Base-by-base conservation (phyloP, 1,139 yeast species). In the Meyerozyma athensensis region DNA sequence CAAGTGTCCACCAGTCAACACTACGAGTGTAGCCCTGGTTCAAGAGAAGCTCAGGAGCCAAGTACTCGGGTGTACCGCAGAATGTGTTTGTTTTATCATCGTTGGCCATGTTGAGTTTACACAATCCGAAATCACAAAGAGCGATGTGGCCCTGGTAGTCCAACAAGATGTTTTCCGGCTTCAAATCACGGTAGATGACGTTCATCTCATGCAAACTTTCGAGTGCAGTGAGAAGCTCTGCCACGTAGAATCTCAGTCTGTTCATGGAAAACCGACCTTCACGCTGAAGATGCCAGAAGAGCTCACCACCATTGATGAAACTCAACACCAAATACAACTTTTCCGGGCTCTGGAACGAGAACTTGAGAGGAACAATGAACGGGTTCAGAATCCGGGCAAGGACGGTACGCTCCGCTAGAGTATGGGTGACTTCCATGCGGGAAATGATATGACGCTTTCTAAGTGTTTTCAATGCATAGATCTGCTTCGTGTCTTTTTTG, bases 61-160 rank as follows among this genome's bases (percentile, higher is more conserved):
- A 70, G 61, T 92, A 92, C 17, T 90, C 97, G 0, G 97, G 97
- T 0, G 97, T 90, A 34, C 97, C 97, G 63, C 97, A 90, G 56
- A 90, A 90, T 0, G 98, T 92, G 53, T 83, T 85, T 2, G 98
- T 92, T 59, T 86, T 86, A 52, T 86, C 95, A 44, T 82, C 79
- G 53, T 80, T 79, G 46, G 80, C 79, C 97, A 92, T 92, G 66
- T 92, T 87, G 50, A 92, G 75, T 62, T 92, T 92, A 65, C 97
- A 92, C 38, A 92, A 72, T 4, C 98, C 98, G 59, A 92, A 92
- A 65, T 92, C 98, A 67, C 98, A 92, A 44, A 92, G 68, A 1
- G 97, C 97, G 58, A 92, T 92, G 60, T 92, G 98, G 2, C 98
- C 98, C 53, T 92, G 95, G 61, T 89, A 89, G 59, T 92, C 97